Evolutionary conservation across 108 stramenopile genomes (phyloP), one percentile per base, ranked within the genome.

Genomic region (Nitzschia inconspicua): DNA sequence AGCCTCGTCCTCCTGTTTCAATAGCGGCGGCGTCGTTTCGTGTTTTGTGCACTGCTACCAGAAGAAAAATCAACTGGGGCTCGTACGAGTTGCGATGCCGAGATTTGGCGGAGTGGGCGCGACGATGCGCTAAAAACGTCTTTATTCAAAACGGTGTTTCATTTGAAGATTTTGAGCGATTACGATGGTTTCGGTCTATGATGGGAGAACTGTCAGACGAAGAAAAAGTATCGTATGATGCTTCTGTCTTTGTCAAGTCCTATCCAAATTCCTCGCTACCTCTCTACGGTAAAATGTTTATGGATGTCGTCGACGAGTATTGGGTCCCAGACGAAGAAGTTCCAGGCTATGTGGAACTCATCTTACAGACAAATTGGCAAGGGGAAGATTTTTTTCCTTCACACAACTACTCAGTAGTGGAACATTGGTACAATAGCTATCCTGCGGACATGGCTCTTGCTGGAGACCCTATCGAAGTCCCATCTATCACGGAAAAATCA

Each of bases 341-440:
- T 23, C 44, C 32, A 13, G 0, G 30, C 25, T 44, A 44, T 3
- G 11, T 47, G 28, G 8, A 47, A 14, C 42, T 60, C 0, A 32
- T 60, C 3, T 24, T 60, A 9, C 60, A 60, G 20, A 60, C 32
- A 19, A 28, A 34, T 19, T 47, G 26, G 32, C 60, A 60, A 18
- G 60, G 44, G 1, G 11, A 11, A 3, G 30, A 47, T 3, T 22
- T 35, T 8, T 60, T 60, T 19, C 14, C 20, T 18, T 35, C 6
- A 30, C 32, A 42, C 16, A 47, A 46, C 2, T 60, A 16, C 31
- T 19, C 41, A 4, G 60, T 47, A 3, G 60, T 60, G 8, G 60
- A 60, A 46, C 60, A 60, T 30, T 60, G 60, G 60, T 60, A 60
- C 31, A 60, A 60, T 19, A 60, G 60, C 18, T 60, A 34, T 47